A percentile compares a stretch with the other conserved stretches of the same genome.
These are phyloP conservation scores for Lepidium sativum DNA, from an alignment of 345 rosid species.

Conservation along the genomic window DNA sequence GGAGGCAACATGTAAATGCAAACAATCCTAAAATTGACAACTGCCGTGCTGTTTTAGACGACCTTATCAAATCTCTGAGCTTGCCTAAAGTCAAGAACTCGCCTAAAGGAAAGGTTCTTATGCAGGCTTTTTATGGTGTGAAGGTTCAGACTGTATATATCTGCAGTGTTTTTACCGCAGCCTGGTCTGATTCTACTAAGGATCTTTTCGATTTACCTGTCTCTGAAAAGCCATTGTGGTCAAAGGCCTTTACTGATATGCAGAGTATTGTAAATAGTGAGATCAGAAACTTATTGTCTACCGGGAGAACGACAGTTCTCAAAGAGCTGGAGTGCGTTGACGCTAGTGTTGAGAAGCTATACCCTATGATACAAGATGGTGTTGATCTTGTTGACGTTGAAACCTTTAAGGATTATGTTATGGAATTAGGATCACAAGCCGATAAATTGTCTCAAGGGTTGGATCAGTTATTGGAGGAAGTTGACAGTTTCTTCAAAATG, in stretches of 20 bases:
- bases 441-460: constrained; percentile 60
- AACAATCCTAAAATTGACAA: constrained; percentile 59
- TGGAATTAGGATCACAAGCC: constrained; percentile 31
- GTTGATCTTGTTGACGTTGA: constrained; percentile 31
- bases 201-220: constrained; percentile 48
- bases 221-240: constrained; percentile 49
- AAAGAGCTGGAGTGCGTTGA: constrained; percentile 65
- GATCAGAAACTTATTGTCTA: constrained; percentile 38
- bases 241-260: constrained; percentile 43
- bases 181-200: constrained; percentile 57
- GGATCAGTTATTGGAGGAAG: constrained; percentile 55
- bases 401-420: constrained; percentile 26
- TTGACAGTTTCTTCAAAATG: constrained; percentile 74
- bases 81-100: constrained; percentile 88
- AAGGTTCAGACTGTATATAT: constrained; percentile 71
- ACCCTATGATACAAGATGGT: constrained; percentile 55
- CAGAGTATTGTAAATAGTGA: constrained; percentile 44
- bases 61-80: constrained; percentile 44
- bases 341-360: constrained; percentile 46
- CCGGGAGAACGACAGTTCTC: constrained; percentile 33
- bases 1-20: constrained; percentile 60
- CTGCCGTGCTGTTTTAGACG: constrained; percentile 47
- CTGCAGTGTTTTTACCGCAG: constrained; percentile 65
- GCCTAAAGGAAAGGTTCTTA: constrained; percentile 76
- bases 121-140: constrained; percentile 84